Evolutionary conservation across 257 asterid genomes (phyloP).

Genomic region (Voacanga thouarsii): DNA sequence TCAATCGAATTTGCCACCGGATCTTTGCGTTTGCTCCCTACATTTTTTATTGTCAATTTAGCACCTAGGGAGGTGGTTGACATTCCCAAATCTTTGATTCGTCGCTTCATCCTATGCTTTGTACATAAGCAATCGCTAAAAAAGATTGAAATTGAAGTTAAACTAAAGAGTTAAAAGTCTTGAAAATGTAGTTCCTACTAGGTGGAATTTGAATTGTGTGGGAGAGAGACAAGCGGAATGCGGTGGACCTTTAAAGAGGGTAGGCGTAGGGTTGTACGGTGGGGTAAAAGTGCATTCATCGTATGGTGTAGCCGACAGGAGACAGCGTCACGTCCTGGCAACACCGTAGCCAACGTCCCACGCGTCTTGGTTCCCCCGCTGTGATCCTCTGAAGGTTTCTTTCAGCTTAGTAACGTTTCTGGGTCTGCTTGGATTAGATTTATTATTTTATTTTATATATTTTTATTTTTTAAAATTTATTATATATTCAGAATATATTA

Average conservation of each 20-base stretch:
- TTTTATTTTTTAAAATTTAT: too few relatives aligned
- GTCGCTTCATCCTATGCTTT: background rate
- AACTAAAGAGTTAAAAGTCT: background rate
- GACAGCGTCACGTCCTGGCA: slow-evolving; percentile 25
- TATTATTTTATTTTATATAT: too few relatives aligned
- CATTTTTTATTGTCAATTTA: background rate
- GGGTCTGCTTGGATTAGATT: too few relatives aligned
- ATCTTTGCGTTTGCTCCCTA: background rate
- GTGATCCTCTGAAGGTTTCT: background rate
- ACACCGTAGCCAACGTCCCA: slow-evolving; percentile 15
- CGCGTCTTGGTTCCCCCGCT: slow-evolving; percentile 21
- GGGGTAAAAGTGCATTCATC: background rate
- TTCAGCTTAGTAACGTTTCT: background rate
- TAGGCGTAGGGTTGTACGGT: background rate
- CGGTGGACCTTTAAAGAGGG: too few relatives aligned
- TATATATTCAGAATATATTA: too few relatives aligned
- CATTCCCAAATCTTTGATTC: background rate
- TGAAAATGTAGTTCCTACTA: background rate
- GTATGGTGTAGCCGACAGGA: slow-evolving; percentile 10
- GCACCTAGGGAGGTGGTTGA: background rate
- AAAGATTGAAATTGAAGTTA: background rate
- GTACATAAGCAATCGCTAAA: background rate
- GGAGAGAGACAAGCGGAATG: background rate
- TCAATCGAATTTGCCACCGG: background rate
- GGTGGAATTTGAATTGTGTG: background rate